phyloP scores from a whole-genome alignment of 2,329 filamentous ascomycete genomes.

The Talaromyces atroroseus region DNA sequence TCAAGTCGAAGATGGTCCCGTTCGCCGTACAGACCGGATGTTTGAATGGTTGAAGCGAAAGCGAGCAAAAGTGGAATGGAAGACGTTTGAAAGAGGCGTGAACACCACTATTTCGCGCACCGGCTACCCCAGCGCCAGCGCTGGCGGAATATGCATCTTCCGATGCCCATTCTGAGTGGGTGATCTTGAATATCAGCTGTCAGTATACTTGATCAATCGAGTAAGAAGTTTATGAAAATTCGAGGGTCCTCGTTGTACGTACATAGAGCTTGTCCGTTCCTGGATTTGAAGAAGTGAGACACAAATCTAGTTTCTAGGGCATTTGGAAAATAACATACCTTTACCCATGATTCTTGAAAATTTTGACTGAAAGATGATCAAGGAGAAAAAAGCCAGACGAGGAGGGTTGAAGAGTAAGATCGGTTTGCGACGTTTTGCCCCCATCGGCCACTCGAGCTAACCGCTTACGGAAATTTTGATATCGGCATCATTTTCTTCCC shows the following conservation, averaged over 20 bases:
- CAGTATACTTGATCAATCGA: conserved; percentile 14
- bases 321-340: conserved; percentile 27
- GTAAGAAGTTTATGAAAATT: not conserved
- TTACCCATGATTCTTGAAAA: conserved; percentile 29
- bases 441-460: conserved; percentile 5
- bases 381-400: not conserved
- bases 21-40: conserved; percentile 86
- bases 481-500: too few species aligned
- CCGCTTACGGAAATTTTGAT: conserved; percentile 10
- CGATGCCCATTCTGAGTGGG: conserved; percentile 95
- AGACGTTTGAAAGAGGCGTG: conserved; percentile 74
- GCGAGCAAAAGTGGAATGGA: conserved; percentile 96
- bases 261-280: conserved; percentile 49
- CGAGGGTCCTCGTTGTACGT: conserved; percentile 18
- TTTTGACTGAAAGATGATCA: not conserved
- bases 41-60: conserved; percentile 89
- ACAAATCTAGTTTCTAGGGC: not conserved
- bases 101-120: conserved; percentile 43
- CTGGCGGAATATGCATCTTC: conserved; percentile 82
- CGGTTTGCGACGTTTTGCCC: not conserved
- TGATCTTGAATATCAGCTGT: conserved; percentile 56
- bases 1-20: conserved; percentile 90
- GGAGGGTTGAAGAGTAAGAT: not conserved
- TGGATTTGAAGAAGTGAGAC: conserved; percentile 18
- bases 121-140: conserved; percentile 61